Evolutionary conservation across 1,284 basidiomycete genomes (phyloP), one percentile per base, ranked within the genome.

Genomic region (Mycena sp.): DNA sequence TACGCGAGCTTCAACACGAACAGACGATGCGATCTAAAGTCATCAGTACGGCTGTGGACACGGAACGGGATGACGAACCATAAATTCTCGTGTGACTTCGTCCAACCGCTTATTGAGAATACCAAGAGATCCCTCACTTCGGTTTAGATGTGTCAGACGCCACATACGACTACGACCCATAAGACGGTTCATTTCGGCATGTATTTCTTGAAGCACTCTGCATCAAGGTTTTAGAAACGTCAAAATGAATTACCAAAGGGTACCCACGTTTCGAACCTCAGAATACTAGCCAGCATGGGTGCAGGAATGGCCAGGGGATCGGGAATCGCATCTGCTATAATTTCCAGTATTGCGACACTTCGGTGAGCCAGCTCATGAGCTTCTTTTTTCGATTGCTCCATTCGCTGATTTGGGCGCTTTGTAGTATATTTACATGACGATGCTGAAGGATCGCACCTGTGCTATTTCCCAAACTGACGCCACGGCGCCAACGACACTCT

Each of bases 101-200:
- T 60, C 51, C 23, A 60, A 28, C 16, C 43, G 58, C 38, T 16
- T 40, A 40, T 60, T 23, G 25, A 54, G 41, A 1, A 25, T 46
- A 17, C 17, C 9, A 49, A 60, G 43, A 2, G 26, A 14, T 3
- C 26, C 40, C 53, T 60, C 51, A 23, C 11, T 60, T 26, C 51
- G 58, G 17, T 60, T 60, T 16, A 60, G 21, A 54, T 60, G 58
- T 25, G 4, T 30, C 3, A 60, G 17, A 11, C 50, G 19, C 50
- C 51, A 53, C 10, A 53, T 16, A 4, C 19, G 28, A 19, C 50
- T n/a, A 9, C 41, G 58, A 25, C 6, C 26, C 50, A 7, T 19
- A 6, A 60, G 38, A 6, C 4, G 21, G 26, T 3, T 30, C 44
- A 60, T 48, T 28, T 38, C 51, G 9, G 37, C 10, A 29, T 40